Evolutionary conservation across 345 rosid genomes (phyloP), one percentile per base, ranked within the genome.

Genomic region (Firmiana major): DNA sequence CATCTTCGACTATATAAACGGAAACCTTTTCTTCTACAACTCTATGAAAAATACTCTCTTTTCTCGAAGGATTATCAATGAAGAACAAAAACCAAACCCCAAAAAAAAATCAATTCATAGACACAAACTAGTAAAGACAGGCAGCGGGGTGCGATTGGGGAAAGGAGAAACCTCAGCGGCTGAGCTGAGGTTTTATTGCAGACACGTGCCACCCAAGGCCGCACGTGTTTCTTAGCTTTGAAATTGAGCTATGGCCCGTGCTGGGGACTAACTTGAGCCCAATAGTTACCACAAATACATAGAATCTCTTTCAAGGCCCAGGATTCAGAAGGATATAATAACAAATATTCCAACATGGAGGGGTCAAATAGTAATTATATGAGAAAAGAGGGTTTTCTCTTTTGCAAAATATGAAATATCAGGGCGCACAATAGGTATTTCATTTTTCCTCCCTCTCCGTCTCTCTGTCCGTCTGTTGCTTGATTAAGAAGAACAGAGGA

Each of bases 1-100:
- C 79, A 80, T 87, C 85, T 63, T 24, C 42, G 3, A 45, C 31
- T 55, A 51, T 22, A 66, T 8, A 49, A 64, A 19, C 53, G 22
- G 4, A 65, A 66, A 36, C 53, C 64, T 43, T 64, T 36, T 65
- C 21, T 21, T 31, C 63, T 22, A 60, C 5, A 74, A 74, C 24
- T 60, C 59, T 59, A 22, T 28, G 15, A 49, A 71, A 70, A 71
- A 71, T 7, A 28, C 7, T 17, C 10, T 15, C 28, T 71, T 71
- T 51, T 65, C 45, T 31, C 6, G 42, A 40, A 28, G 59, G 40
- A 51, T 49, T 70, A 9, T 36, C 45, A 71, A 49, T 24, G 24
- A 71, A 34, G 46, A 51, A 51, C 1, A 51, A 51, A 7, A 45
- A 17, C 8, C 22, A 11, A n/a, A n/a, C 22, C 76, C 21, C 16